Base-by-base conservation (phyloP, 208 protist species). In the Trypanosoma avium region DNA sequence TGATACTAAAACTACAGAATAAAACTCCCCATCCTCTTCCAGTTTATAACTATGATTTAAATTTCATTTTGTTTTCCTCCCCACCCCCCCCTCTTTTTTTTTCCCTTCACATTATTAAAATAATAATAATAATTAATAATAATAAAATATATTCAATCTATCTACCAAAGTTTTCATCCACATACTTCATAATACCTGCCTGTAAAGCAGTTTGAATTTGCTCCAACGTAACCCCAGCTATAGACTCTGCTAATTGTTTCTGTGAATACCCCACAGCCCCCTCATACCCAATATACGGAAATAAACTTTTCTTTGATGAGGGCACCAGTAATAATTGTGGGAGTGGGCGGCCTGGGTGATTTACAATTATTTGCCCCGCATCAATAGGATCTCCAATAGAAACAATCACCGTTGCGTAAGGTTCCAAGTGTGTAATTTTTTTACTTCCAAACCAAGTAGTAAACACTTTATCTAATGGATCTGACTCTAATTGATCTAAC, bases 351-450 rank as follows among this genome's bases (percentile, higher is more conserved):
- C 75, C 82, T 4, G 86, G 77, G 5, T 69, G 74, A 27, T 79
- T 58, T 35, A 81, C 74, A 9, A 83, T 59, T 0, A 93, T 57
- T 46, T 74, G 40, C 21, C 60, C 42, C 21, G 67, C 58, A 12
- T 77, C 62, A 6, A 65, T 67, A 7, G 74, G 69, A 58, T 90
- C 81, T 30, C 87, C 84, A 59, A 86, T 73, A 24, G 68, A 68
- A 29, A 93, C 45, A n/a, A 79, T 76, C n/a, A 90, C 45, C 17
- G 84, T 90, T 33, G 79, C 61, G 4, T 40, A 49, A 27, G 83
- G 79, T 46, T 75, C 43, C 0, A 83, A 29, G 63, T 83, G 89
- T 13, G 43, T 58, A 24, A 88, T 50, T 32, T 48, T 50, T 13
- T 77, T 74, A 0, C 40, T 53, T 15, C 74, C 61, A 32, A 89